Base-by-base conservation (phyloP, 2,329 filamentous ascomycete genomes). In the Arthrocladium fulminans region DNA sequence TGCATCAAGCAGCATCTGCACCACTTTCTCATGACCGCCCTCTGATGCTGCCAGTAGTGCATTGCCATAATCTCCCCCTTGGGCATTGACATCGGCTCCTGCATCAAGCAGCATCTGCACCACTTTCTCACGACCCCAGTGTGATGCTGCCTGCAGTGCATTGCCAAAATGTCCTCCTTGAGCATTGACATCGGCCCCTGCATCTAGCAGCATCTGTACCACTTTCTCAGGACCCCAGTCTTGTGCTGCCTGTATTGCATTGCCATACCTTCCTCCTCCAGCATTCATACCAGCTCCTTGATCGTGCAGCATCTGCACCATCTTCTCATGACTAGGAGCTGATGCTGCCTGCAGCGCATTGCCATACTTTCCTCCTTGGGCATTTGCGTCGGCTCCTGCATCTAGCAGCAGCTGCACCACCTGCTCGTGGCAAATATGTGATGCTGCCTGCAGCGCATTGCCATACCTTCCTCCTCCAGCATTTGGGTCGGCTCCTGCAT, bases 221-320 rank as follows among this genome's bases (percentile, higher is more conserved):
- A n/a, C n/a, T n/a, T n/a, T n/a, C n/a, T n/a, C n/a, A n/a, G n/a
- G 29, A 32, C 29, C 29, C 29, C n/a, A n/a, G n/a, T 32, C 29
- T 32, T 9, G n/a, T n/a, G 29, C 29, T 32, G 9, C n/a, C 9
- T 32, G 29, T n/a, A 32, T 9, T 32, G 29, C 29, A 32, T 32
- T 32, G 29, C 29, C 29, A 32, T 32, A 32, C 9, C n/a, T 9
- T 32, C 29, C 29, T 9, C 29, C 29, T 32, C 29, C 9, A n/a
- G 29, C 29, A 32, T 32, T 32, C 9, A n/a, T 32, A 52, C 63
- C 54, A 9, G 57, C 59, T 17, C 54, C 58, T 8, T 45, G 42
- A 41, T 54, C 48, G 15, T 62, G 48, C 2, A 63, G 54, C 8
- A 55, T 23, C 12, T 51, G 44, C 19, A 56, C 60, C 32, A 60